A percentile compares a stretch with the other conserved stretches of the same genome.
Conservation (phyloP, 345 rosid genomes). For the Moringa oleifera region DNA sequence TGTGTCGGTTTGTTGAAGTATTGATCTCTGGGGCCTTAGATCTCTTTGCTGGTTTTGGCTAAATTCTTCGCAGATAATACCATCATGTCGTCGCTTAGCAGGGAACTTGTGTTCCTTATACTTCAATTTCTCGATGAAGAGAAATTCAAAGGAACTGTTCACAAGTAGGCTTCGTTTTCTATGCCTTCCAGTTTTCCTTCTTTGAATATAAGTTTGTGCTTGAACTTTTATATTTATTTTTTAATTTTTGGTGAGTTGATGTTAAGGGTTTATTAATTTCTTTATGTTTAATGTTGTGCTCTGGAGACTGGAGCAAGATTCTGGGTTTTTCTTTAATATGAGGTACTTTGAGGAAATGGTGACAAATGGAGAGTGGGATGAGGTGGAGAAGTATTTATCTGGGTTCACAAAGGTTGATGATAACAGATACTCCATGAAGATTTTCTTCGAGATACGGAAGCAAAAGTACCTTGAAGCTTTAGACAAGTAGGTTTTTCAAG, state of each 20-base stretch:
- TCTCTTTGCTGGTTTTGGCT: constrained; percentile 22
- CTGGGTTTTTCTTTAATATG: constrained; percentile 81
- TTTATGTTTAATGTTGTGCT: constrained; percentile 6
- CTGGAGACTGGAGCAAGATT: constrained; percentile 77
- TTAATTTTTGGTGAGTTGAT: constrained; percentile 8
- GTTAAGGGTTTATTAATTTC: neutral
- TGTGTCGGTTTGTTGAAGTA: constrained; percentile 2
- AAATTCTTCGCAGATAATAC: constrained; percentile 17
- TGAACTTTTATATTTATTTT: too few species aligned
- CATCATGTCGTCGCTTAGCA: constrained; percentile 73
- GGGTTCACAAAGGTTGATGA: constrained; percentile 82
- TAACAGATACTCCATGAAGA: constrained; percentile 88
- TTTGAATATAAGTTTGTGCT: neutral
- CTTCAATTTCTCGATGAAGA: constrained; percentile 90
- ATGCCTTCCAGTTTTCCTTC: neutral
- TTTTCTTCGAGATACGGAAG: constrained; percentile 84
- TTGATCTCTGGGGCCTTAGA: constrained; percentile 21
- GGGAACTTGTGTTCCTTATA: constrained; percentile 83
- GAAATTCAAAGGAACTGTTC: constrained; percentile 74
- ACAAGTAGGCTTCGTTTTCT: constrained; percentile 36
- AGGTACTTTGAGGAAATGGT: constrained; percentile 80
- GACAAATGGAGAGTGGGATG: constrained; percentile 91
- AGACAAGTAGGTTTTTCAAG: constrained; percentile 52
- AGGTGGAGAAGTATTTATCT: constrained; percentile 74
- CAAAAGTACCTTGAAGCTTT: constrained; percentile 91